These are phyloP conservation scores for Panus rudis DNA, from an alignment of 768 basidiomycete species.

Conservation along the genomic window DNA sequence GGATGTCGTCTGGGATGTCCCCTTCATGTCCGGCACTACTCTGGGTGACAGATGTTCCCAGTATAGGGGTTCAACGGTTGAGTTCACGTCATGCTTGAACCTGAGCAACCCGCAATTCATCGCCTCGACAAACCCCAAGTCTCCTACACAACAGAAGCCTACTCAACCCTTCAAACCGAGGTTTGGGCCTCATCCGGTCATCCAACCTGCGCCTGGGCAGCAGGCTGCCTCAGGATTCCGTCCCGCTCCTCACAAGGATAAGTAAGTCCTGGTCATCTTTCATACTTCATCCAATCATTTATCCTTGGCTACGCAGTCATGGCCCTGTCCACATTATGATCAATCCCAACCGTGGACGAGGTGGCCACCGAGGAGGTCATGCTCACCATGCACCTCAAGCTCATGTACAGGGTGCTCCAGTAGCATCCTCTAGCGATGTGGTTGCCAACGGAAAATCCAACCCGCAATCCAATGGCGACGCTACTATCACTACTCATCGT, in stretches of 20 bases:
- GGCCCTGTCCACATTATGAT: slow-evolving; percentile 63
- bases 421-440: too few relatives aligned
- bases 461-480: too few relatives aligned
- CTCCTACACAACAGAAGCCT: slow-evolving; percentile 37
- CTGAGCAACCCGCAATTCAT: slow-evolving; percentile 81
- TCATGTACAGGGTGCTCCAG: too few relatives aligned
- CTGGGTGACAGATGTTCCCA: slow-evolving; percentile 86
- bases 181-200: slow-evolving; percentile 56
- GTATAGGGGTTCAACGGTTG: slow-evolving; percentile 86
- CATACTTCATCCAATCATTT: not conserved
- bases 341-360: slow-evolving; percentile 60
- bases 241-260: slow-evolving; percentile 40
- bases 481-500: too few relatives aligned
- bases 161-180: slow-evolving; percentile 57
- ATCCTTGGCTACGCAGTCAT: slow-evolving; percentile 17
- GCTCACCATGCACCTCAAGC: too few relatives aligned
- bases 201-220: slow-evolving; percentile 51
- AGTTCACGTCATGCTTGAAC: slow-evolving; percentile 86
- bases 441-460: too few relatives aligned
- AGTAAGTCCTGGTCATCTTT: slow-evolving; percentile 21
- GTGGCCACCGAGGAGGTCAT: slow-evolving; percentile 16
- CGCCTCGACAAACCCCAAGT: slow-evolving; percentile 61
- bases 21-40: slow-evolving; percentile 90
- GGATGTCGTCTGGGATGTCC: slow-evolving; percentile 94
- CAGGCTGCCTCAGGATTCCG: slow-evolving; percentile 57